Evolutionary conservation across 2,329 filamentous ascomycete species (phyloP).

Genomic region (Pseudodiploospora longispora): DNA sequence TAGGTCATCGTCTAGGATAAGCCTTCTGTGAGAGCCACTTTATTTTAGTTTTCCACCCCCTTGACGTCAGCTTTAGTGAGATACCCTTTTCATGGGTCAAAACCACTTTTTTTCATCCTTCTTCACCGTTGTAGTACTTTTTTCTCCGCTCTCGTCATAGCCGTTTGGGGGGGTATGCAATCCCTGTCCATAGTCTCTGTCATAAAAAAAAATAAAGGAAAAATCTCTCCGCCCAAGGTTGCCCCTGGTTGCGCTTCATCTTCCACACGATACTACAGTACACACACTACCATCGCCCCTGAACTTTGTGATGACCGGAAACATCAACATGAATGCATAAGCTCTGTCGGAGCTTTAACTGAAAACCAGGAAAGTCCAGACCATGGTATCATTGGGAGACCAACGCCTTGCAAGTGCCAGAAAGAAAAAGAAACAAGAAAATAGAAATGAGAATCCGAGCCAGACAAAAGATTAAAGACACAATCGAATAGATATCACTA

Average conservation of each 20-base stretch:
- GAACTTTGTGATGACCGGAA: neutral
- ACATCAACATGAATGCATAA: slow-evolving; percentile 6
- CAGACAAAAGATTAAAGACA: slow-evolving; percentile 8
- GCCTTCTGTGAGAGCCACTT: too few species aligned
- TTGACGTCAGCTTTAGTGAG: too few species aligned
- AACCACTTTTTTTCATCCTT: too few species aligned
- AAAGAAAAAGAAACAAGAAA: too few species aligned
- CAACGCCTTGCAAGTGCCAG: slow-evolving; percentile 8
- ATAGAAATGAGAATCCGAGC: slow-evolving; percentile 1
- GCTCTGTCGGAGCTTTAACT: neutral
- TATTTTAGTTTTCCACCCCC: too few species aligned
- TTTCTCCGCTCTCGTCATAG: too few species aligned
- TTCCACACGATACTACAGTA: slow-evolving; percentile 8
- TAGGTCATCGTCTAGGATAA: too few species aligned
- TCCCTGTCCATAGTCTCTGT: neutral
- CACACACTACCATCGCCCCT: slow-evolving; percentile 1
- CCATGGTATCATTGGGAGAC: slow-evolving; percentile 11
- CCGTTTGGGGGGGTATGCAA: too few species aligned
- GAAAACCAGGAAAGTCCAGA: slow-evolving; percentile 5
- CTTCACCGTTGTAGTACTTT: too few species aligned
- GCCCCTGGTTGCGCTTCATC: slow-evolving; percentile 8
- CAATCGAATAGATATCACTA: slow-evolving; percentile 2
- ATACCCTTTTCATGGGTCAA: too few species aligned
- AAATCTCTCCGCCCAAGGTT: slow-evolving; percentile 7
- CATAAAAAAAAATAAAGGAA: slow-evolving; percentile 4